Evolutionary conservation across 164 flowering plant genomes (phyloP).

Genomic region (Platanus orientalis): DNA sequence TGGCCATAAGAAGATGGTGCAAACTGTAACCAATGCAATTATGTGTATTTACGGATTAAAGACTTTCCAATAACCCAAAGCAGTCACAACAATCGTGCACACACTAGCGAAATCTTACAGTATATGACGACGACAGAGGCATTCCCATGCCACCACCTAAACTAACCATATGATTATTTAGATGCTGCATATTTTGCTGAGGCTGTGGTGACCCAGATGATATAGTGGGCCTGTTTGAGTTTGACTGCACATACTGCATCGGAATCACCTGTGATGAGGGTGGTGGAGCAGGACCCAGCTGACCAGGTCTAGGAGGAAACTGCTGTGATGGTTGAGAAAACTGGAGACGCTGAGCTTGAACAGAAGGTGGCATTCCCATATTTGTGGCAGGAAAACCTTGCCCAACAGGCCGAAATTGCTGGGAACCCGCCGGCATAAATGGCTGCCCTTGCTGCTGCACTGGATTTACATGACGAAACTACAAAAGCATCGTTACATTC

Average conservation of each 20-base stretch:
- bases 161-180: conserved; percentile 39
- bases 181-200: conserved; percentile 42
- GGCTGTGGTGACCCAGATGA: conserved; percentile 42
- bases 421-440: conserved; percentile 44
- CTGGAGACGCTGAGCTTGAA: conserved; percentile 54
- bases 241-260: conserved; percentile 46
- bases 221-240: conserved; percentile 46
- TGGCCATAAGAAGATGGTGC: conserved; percentile 57
- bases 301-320: conserved; percentile 52
- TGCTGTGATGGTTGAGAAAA: conserved; percentile 74
- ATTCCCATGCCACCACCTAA: conserved; percentile 55
- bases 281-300: conserved; percentile 39
- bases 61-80: background rate
- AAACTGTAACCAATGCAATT: conserved; percentile 36
- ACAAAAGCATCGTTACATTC: conserved; percentile 8
- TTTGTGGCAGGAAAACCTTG: conserved; percentile 40
- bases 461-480: conserved; percentile 69
- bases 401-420: conserved; percentile 63
- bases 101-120: conserved; percentile 40
- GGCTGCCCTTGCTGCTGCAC: conserved; percentile 53
- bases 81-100: background rate
- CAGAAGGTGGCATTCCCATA: conserved; percentile 42
- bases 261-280: conserved; percentile 58
- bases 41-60: conserved; percentile 3
- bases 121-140: conserved; percentile 59